Percentiles rank a stretch among this genome's conserved stretches.
These are phyloP conservation scores for Boletellus ananas DNA, from an alignment of 768 basidiomycete genomes.

Conservation along the genomic window DNA sequence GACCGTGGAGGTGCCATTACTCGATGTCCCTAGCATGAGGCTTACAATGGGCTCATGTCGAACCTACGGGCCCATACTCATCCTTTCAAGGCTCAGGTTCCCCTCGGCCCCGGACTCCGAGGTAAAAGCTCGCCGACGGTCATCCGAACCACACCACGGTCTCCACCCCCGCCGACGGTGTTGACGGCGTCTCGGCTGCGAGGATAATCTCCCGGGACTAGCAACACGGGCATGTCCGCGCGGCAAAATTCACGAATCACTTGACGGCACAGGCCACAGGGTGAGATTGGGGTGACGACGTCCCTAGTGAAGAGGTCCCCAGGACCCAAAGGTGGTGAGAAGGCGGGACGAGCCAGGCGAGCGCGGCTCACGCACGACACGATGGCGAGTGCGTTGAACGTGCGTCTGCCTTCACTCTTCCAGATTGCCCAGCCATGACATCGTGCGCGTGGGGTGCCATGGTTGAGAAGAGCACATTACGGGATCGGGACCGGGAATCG, in stretches of 20 bases:
- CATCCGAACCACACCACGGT: conserved; percentile 48
- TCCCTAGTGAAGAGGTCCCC: conserved; percentile 45
- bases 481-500: too few relatives aligned
- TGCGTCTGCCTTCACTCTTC: conserved; percentile 72
- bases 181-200: too few relatives aligned
- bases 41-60: too few relatives aligned
- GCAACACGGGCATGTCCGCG: conserved; percentile 65
- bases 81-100: conserved; percentile 19
- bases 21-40: too few relatives aligned
- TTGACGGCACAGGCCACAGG: conserved; percentile 93
- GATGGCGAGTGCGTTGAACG: conserved; percentile 74
- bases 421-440: too few relatives aligned
- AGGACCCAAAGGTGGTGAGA: too few relatives aligned
- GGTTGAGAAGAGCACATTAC: too few relatives aligned
- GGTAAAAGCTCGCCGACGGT: conserved; percentile 73
- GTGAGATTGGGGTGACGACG: conserved; percentile 65
- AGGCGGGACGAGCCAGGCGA: too few relatives aligned
- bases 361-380: conserved; percentile 50
- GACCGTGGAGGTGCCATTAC: too few relatives aligned
- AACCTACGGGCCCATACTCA: too few relatives aligned
- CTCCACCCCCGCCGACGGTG: conserved; percentile 28
- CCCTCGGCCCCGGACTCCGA: conserved; percentile 79
- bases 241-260: conserved; percentile 83
- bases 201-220: conserved; percentile 62
- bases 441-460: too few relatives aligned